Base-by-base conservation (phyloP, 768 basidiomycete species). In the Gymnopilus junonius region DNA sequence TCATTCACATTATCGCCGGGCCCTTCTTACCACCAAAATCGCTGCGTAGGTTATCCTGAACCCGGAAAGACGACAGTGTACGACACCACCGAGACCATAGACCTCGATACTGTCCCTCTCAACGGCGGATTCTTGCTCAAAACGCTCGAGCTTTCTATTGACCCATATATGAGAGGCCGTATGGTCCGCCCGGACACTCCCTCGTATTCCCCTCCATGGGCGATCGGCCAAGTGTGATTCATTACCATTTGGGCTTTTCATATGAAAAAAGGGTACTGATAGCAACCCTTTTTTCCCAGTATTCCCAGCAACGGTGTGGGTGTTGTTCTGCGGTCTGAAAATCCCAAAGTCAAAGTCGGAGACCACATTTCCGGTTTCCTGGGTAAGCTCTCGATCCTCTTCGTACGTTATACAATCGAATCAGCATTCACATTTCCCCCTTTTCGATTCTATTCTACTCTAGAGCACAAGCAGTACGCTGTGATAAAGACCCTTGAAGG, bases 41-140 rank as follows among this genome's bases (percentile, higher is more conserved):
- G n/a, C n/a, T n/a, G 25, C 58, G 15, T 42, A 77, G 81, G 73
- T 7, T 81, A 73, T 58, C 82, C 83, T 11, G 74, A 78, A 35
- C 80, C 80, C 0, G 82, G 82, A n/a, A 76, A 82, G 67, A 83
- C 82, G 6, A 79, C 80, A 1, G 67, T 80, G 0, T 78, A 83
- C 63, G 84, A 87, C 60, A 72, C 61, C 4, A 78, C 73, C 0
- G 69, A 79, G 55, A 80, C 74, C 1, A 87, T 88, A 66, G 86
- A 88, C 65, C 66, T 81, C 20, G 82, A 85, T 17, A 79, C 67
- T 25, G 79, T 78, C 0, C 70, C 79, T 2, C 70, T 86, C 46
- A 71, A 83, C n/a, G 82, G 83, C 0, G 82, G 83, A 0, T 68
- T 85, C 61, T 67, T 88, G 7, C 43, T 86, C 67, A 88, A 87